Evolutionary conservation across 2,329 filamentous ascomycete genomes (phyloP).

Genomic region (Apiospora kogelbergensis): DNA sequence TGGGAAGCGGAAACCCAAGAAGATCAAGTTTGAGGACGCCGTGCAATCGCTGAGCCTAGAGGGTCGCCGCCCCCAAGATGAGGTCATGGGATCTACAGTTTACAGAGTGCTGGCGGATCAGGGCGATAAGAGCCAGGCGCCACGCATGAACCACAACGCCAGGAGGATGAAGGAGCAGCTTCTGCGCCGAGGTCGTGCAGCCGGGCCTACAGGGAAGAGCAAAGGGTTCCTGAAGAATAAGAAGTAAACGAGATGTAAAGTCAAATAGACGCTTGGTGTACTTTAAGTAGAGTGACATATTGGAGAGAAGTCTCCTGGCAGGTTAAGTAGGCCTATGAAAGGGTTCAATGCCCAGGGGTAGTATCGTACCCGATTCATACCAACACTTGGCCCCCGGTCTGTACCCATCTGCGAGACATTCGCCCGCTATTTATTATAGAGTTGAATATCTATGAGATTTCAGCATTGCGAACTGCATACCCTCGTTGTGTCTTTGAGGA

Average conservation of each 20-base stretch:
- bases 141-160: constrained; percentile 44
- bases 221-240: constrained; percentile 47
- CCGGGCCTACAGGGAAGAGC: constrained; percentile 29
- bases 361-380: not conserved
- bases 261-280: not conserved
- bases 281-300: not conserved
- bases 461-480: not conserved
- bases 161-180: constrained; percentile 44
- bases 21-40: constrained; percentile 43
- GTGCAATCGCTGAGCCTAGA: constrained; percentile 38
- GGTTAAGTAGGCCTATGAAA: not conserved
- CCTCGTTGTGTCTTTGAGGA: not conserved
- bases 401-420: not conserved
- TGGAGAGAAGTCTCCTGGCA: not conserved
- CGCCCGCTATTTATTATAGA: not conserved
- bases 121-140: constrained; percentile 48
- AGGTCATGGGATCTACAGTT: constrained; percentile 51
- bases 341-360: not conserved
- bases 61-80: constrained; percentile 43
- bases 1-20: constrained; percentile 35
- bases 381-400: not conserved
- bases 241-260: constrained; percentile 11
- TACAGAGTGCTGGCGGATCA: constrained; percentile 49
- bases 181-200: constrained; percentile 43
- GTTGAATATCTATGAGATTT: not conserved